Conservation (phyloP, 2,329 filamentous ascomycete genomes). For the Tetracladium maxilliforme region DNA sequence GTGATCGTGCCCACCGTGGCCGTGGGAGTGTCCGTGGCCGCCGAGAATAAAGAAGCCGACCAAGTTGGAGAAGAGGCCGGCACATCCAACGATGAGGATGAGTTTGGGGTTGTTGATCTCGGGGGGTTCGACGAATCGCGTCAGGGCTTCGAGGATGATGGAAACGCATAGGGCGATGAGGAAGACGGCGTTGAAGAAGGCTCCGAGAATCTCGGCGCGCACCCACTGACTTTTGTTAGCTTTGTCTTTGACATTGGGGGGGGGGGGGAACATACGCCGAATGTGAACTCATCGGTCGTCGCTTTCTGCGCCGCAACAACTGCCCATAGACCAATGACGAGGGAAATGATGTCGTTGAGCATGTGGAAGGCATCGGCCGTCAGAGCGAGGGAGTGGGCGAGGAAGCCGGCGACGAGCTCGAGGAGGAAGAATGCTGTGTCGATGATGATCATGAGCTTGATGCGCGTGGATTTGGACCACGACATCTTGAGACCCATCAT, state of each 20-base stretch:
- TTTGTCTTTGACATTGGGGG: slow-evolving; percentile 1
- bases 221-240: slow-evolving; percentile 53
- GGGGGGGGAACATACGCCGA: slow-evolving; percentile 50
- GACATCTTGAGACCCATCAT: slow-evolving; percentile 39
- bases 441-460: slow-evolving; percentile 83
- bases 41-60: slow-evolving; percentile 83
- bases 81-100: slow-evolving; percentile 77
- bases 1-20: slow-evolving; percentile 34
- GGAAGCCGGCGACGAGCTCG: slow-evolving; percentile 73
- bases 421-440: slow-evolving; percentile 82
- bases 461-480: slow-evolving; percentile 84
- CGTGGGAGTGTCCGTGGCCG: slow-evolving; percentile 79
- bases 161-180: slow-evolving; percentile 90
- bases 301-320: slow-evolving; percentile 77
- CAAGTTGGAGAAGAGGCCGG: slow-evolving; percentile 78
- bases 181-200: slow-evolving; percentile 95
- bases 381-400: slow-evolving; percentile 80
- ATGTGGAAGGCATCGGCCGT: slow-evolving; percentile 98
- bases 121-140: slow-evolving; percentile 82
- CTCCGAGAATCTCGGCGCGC: slow-evolving; percentile 90
- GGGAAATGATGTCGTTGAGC: slow-evolving; percentile 95
- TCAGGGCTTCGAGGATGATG: slow-evolving; percentile 89
- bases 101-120: slow-evolving; percentile 73
- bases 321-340: slow-evolving; percentile 88
- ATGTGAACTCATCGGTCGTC: slow-evolving; percentile 85